These are phyloP conservation scores for Chaetomium strumarium DNA, from an alignment of 2,329 filamentous ascomycete genomes.

Conservation along the genomic window DNA sequence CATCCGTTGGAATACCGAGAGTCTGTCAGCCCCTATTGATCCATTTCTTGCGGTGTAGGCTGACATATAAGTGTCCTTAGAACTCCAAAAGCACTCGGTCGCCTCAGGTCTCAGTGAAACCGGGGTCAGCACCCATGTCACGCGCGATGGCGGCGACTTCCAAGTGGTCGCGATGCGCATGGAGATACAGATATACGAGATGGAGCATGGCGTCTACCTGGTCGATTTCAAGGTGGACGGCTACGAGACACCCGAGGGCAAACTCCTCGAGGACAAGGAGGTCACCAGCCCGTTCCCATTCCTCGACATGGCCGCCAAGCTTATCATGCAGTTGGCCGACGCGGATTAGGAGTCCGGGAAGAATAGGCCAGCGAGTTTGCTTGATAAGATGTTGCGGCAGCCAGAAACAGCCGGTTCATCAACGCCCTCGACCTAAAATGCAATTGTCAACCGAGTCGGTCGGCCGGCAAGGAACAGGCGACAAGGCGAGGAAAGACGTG, in stretches of 20 bases:
- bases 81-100: slow-evolving; percentile 35
- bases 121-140: slow-evolving; percentile 39
- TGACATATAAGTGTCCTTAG: slow-evolving; percentile 32
- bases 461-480: too few relatives aligned
- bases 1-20: slow-evolving; percentile 79
- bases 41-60: slow-evolving; percentile 15
- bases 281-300: slow-evolving; percentile 94
- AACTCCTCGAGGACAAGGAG: slow-evolving; percentile 82
- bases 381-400: too few relatives aligned
- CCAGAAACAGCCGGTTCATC: too few relatives aligned
- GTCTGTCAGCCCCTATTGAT: slow-evolving; percentile 51
- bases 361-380: too few relatives aligned
- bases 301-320: slow-evolving; percentile 81
- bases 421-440: too few relatives aligned
- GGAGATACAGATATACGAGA: slow-evolving; percentile 92
- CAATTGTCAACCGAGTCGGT: too few relatives aligned
- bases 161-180: slow-evolving; percentile 88
- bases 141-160: slow-evolving; percentile 39
- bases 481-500: too few relatives aligned
- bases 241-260: slow-evolving; percentile 75
- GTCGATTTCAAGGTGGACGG: slow-evolving; percentile 99
- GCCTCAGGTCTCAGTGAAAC: slow-evolving; percentile 31
- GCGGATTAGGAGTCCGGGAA: slow-evolving; percentile 45
- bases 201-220: slow-evolving; percentile 87
- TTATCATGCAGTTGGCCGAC: slow-evolving; percentile 90